phyloP scores from a whole-genome alignment of 768 basidiomycete genomes.

The Lactarius quietus region DNA sequence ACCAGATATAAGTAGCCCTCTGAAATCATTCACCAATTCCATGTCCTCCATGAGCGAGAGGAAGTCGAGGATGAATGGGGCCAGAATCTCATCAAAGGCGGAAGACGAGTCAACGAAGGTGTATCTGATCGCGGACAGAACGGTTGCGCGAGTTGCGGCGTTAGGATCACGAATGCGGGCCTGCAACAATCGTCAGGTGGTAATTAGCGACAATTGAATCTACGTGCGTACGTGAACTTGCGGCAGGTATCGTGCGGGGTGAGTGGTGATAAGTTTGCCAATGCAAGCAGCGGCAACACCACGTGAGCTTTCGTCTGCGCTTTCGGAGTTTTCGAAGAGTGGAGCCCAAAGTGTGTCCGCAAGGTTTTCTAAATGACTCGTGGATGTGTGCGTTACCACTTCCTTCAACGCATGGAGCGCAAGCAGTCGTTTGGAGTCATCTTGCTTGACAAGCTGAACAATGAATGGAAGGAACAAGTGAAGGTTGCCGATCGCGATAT shows the following conservation, averaged over 20 bases:
- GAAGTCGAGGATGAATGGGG: constrained; percentile 87
- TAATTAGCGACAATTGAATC: neutral
- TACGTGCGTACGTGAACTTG: constrained; percentile 72
- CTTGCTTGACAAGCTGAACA: constrained; percentile 69
- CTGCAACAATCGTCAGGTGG: constrained; percentile 34
- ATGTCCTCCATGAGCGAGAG: constrained; percentile 84
- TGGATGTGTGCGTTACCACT: constrained; percentile 89
- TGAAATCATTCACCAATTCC: constrained; percentile 61
- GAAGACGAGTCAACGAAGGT: constrained; percentile 84
- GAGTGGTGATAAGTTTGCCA: constrained; percentile 90
- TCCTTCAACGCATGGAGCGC: constrained; percentile 93
- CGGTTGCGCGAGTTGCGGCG: constrained; percentile 76
- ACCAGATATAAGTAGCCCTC: neutral
- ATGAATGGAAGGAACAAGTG: constrained; percentile 83
- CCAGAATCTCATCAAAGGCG: constrained; percentile 87
- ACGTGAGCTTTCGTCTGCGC: constrained; percentile 84
- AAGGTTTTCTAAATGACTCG: constrained; percentile 77
- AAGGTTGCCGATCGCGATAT: constrained; percentile 92
- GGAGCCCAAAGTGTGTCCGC: constrained; percentile 91
- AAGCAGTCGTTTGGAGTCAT: constrained; percentile 75
- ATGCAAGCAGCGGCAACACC: constrained; percentile 97
- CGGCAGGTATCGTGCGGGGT: constrained; percentile 86
- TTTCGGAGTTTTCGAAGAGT: constrained; percentile 86
- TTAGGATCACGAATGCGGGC: constrained; percentile 65
- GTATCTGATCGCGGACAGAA: constrained; percentile 88